These are phyloP conservation scores for Hyparrhenia diplandra DNA, from an alignment of 176 grass and related monocot genomes.

Conservation along the genomic window DNA sequence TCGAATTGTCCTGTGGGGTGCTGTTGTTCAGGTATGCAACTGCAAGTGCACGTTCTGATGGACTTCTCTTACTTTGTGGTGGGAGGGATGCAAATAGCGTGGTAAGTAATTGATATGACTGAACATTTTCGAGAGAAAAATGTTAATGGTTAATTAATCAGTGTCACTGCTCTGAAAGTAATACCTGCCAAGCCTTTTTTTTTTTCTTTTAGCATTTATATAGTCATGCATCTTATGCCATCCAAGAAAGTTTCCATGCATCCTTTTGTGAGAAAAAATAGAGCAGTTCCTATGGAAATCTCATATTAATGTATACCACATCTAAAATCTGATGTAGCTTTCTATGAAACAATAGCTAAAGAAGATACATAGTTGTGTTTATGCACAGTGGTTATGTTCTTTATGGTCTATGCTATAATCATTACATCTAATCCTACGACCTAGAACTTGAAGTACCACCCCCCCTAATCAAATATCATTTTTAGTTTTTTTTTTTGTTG, in stretches of 20 bases:
- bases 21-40: conserved; percentile 94
- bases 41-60: conserved; percentile 97
- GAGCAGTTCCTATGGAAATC: not conserved
- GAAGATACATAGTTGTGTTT: not conserved
- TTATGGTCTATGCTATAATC: not conserved
- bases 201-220: too few species aligned
- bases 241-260: conserved; percentile 9
- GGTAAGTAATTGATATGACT: conserved; percentile 42
- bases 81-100: conserved; percentile 98
- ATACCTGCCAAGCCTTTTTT: too few species aligned
- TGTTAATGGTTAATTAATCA: not conserved
- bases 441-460: not conserved
- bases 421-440: not conserved
- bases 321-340: not conserved
- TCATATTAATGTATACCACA: not conserved
- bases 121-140: not conserved
- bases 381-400: not conserved
- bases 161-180: not conserved
- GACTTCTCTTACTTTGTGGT: conserved; percentile 96
- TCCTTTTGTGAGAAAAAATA: not conserved
- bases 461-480: not conserved
- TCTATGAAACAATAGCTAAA: not conserved
- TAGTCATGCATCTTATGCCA: not conserved
- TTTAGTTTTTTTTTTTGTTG: not conserved
- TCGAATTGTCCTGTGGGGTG: conserved; percentile 19